A percentile compares a stretch with the other conserved stretches of the same genome.
phyloP scores from a whole-genome alignment of 495 filamentous ascomycete genomes.

The Penicillium waksmanii region DNA sequence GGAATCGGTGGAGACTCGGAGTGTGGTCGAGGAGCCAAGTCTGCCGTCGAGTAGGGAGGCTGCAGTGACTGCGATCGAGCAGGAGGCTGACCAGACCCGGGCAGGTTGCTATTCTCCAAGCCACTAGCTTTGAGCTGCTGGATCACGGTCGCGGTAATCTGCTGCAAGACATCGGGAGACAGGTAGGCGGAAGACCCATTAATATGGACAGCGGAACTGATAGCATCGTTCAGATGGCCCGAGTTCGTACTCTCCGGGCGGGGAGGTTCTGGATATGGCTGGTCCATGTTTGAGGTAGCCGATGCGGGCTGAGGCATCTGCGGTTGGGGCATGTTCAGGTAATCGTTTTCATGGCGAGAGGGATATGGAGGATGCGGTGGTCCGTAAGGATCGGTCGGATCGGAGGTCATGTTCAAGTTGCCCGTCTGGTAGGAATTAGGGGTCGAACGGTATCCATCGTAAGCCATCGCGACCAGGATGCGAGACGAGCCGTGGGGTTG shows the following conservation, averaged over 20 bases:
- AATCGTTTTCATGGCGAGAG: slow-evolving; percentile 37
- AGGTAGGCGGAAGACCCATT: slow-evolving; percentile 41
- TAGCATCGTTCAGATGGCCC: slow-evolving; percentile 51
- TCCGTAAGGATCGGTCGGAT: slow-evolving; percentile 26
- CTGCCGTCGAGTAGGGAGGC: slow-evolving; percentile 34
- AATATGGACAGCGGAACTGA: slow-evolving; percentile 48
- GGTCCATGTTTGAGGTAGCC: slow-evolving; percentile 26
- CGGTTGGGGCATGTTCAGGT: slow-evolving; percentile 47
- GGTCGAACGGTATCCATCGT: slow-evolving; percentile 39
- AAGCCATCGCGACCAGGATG: slow-evolving; percentile 39
- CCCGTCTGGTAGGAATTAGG: slow-evolving; percentile 33
- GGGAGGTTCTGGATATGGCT: slow-evolving; percentile 22
- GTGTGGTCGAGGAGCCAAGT: slow-evolving; percentile 33
- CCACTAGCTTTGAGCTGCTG: slow-evolving; percentile 54
- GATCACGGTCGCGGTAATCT: slow-evolving; percentile 57
- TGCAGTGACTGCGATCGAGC: slow-evolving; percentile 37
- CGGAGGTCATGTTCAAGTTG: slow-evolving; percentile 32
- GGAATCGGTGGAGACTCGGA: slow-evolving; percentile 33
- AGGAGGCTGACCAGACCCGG: slow-evolving; percentile 26
- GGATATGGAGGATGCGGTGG: slow-evolving; percentile 40
- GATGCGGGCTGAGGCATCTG: slow-evolving; percentile 35
- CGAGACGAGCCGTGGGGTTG: neutral
- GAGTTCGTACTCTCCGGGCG: slow-evolving; percentile 11
- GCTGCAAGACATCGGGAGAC: slow-evolving; percentile 53
- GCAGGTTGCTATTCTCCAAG: slow-evolving; percentile 32